Percentiles rank a stretch among this genome's conserved stretches.
Evolutionary conservation across 1,139 yeast genomes (phyloP).

Genomic region (Pichia sp.): DNA sequence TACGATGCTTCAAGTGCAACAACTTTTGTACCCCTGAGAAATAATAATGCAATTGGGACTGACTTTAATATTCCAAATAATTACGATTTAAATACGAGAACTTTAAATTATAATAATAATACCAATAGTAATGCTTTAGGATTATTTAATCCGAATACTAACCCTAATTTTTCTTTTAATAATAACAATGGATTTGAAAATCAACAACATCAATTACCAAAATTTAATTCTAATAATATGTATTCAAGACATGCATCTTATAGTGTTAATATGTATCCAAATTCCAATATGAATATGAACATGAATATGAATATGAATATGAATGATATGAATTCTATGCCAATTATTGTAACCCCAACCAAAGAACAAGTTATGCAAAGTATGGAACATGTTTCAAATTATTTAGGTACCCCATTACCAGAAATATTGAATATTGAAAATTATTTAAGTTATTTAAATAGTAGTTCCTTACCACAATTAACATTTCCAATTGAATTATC

Average conservation of each 20-base stretch:
- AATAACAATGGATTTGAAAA: neutral
- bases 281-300: neutral
- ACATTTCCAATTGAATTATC: slow-evolving; percentile 21
- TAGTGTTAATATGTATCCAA: neutral
- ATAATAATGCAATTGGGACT: neutral
- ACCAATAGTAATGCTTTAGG: too few species aligned
- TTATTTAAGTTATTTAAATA: slow-evolving; percentile 20
- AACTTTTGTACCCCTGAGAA: slow-evolving; percentile 4
- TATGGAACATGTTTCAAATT: slow-evolving; percentile 10
- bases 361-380: slow-evolving; percentile 8
- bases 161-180: neutral
- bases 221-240: neutral
- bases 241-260: neutral
- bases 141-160: too few species aligned
- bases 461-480: slow-evolving; percentile 26
- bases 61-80: neutral
- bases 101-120: too few species aligned
- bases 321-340: neutral
- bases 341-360: slow-evolving; percentile 3
- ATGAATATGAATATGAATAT: neutral
- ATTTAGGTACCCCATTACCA: slow-evolving; percentile 23
- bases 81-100: too few species aligned
- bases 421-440: slow-evolving; percentile 22
- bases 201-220: too few species aligned
- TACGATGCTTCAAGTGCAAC: slow-evolving; percentile 17